Percentiles rank a stretch among this genome's conserved stretches.
Evolutionary conservation across 495 filamentous ascomycete genomes (phyloP).

Genomic region (Thozetella sp.): DNA sequence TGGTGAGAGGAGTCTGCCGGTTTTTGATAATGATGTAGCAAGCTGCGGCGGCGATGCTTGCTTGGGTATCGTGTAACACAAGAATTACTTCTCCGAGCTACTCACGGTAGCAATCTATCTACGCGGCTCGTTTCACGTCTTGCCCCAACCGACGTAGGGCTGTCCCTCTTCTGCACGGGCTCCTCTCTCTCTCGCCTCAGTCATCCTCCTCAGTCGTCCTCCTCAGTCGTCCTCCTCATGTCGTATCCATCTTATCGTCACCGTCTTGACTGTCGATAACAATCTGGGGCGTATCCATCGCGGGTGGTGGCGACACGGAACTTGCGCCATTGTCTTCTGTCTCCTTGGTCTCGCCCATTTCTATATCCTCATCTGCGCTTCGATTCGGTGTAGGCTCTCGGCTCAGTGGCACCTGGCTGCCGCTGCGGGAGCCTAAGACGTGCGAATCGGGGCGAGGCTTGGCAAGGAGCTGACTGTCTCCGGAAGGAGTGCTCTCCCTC

Average conservation of each 20-base stretch:
- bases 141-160: too few relatives aligned
- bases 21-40: slow-evolving; percentile 4
- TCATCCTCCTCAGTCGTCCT: background rate
- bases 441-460: slow-evolving; percentile 41
- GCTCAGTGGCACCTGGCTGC: slow-evolving; percentile 33
- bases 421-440: slow-evolving; percentile 50
- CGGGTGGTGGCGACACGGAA: slow-evolving; percentile 28
- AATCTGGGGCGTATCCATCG: slow-evolving; percentile 49
- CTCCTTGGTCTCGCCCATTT: slow-evolving; percentile 41
- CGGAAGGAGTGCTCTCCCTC: slow-evolving; percentile 48
- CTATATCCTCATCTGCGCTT: slow-evolving; percentile 57
- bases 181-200: too few relatives aligned
- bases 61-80: slow-evolving; percentile 24
- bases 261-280: slow-evolving; percentile 49
- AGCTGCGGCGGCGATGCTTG: slow-evolving; percentile 8
- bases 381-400: slow-evolving; percentile 23
- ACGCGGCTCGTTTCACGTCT: too few relatives aligned
- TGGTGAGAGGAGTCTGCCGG: background rate
- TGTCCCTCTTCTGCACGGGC: too few relatives aligned
- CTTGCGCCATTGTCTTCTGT: slow-evolving; percentile 40
- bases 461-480: slow-evolving; percentile 24
- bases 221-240: slow-evolving; percentile 20
- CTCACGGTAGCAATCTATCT: slow-evolving; percentile 9
- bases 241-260: slow-evolving; percentile 71
- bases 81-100: too few relatives aligned